Evolutionary conservation across 1,284 basidiomycete genomes (phyloP), one percentile per base, ranked within the genome.

Genomic region (Dichomitus squalens): DNA sequence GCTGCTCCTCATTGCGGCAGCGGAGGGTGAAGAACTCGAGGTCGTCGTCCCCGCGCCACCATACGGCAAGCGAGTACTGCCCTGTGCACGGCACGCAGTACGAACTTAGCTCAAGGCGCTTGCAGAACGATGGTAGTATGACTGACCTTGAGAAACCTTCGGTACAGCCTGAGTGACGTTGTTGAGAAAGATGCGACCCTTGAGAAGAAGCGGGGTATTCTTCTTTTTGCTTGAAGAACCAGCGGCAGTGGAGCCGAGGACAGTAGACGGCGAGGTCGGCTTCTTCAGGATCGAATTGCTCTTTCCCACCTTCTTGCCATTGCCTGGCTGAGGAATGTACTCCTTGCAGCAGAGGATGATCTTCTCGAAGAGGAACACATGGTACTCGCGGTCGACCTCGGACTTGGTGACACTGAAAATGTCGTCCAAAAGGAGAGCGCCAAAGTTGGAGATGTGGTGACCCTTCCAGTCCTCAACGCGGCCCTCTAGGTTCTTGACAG

Each of bases 401-500:
- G 90, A 93, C 76, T 99, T 99, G 66, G 93, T 95, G 53, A 99
- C 97, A 61, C 90, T 87, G 74, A 99, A 99, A 58, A 95, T 85
- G 72, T 98, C 96, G 70, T 98, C 95, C 21, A 98, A 85, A 35
- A 96, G 82, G 46, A 99, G 87, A 61, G 91, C 86, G 59, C 97
- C 97, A 66, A 99, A 99, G 66, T 93, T 92, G 65, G 87, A 87
- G 41, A 98, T 83, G 70, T 96, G 93, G 75, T 99, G 97, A 6
- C 96, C 96, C 74, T 99, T 99, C 97, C 97, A 99, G 73, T 99
- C 96, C 64, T 97, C 95, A 50, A 99, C 95, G 34, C 97, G 88
- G 35, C 79, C 79, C 61, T 90, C 84, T n/a, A 99, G 84, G 69
- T 93, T 93, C 73, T 91, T 86, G 54, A 98, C 95, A 2, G 95